phyloP scores from a whole-genome alignment of 2,329 filamentous ascomycete species.

The Nakataea oryzae region DNA sequence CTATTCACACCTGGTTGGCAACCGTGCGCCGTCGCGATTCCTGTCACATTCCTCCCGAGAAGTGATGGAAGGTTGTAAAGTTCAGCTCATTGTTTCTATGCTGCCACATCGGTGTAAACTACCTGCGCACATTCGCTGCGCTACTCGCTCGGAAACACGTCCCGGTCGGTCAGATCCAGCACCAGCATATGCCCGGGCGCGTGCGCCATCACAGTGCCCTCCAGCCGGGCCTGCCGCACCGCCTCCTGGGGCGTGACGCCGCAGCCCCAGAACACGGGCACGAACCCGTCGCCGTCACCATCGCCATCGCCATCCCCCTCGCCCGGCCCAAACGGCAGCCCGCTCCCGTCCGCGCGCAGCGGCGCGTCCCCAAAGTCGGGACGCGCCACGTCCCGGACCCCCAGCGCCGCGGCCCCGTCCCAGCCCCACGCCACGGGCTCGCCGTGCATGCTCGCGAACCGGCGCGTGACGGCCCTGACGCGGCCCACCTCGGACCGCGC shows the following conservation, averaged over 20 bases:
- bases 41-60: too few species aligned
- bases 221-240: conserved; percentile 41
- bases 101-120: too few species aligned
- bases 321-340: conserved; percentile 15
- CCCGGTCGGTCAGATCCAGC: conserved; percentile 36
- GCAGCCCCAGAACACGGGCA: conserved; percentile 54
- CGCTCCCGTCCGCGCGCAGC: conserved; percentile 22
- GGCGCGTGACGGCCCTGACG: conserved; percentile 43
- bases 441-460: conserved; percentile 47
- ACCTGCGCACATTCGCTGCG: too few species aligned
- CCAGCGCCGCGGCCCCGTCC: conserved; percentile 23
- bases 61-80: too few species aligned
- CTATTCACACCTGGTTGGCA: too few species aligned
- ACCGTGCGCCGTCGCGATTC: too few species aligned
- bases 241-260: conserved; percentile 58
- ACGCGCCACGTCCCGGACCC: conserved; percentile 38
- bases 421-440: conserved; percentile 33
- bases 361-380: conserved; percentile 48
- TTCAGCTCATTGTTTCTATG: too few species aligned
- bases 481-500: conserved; percentile 30
- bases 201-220: conserved; percentile 50
- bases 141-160: conserved; percentile 15
- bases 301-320: conserved; percentile 20
- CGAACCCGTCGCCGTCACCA: conserved; percentile 29
- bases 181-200: conserved; percentile 53